Evolutionary conservation across 352 stramenopile species (phyloP), one percentile per base, ranked within the genome.

Genomic region (Pythium grandisporangium): DNA sequence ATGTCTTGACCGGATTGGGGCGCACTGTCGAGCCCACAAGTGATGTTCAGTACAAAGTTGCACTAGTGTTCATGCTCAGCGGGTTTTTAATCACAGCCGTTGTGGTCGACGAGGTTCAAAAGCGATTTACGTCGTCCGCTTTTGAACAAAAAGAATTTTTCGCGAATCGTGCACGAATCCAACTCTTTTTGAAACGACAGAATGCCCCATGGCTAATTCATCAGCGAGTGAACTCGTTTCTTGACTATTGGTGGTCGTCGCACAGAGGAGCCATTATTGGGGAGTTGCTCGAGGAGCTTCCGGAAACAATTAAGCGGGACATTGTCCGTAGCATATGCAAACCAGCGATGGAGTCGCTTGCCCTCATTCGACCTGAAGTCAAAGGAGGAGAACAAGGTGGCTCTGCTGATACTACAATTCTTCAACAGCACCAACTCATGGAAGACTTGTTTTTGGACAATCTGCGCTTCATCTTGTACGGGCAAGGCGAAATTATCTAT

Each of bases 71-170:
- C 45, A 84, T 84, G 71, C 45, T 84, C 19, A 80, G 66, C 20
- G 71, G 71, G 0, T 82, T 84, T 40, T 51, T 82, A 17, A 75
- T 84, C 40, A 80, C 70, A 0, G 70, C 71, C 1, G 57, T 80
- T 20, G 70, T 84, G 13, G 70, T 84, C n/a, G 71, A 82, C 50
- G 65, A 82, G 24, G 71, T 84, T 0, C 69, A 82, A 38, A 77
- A 84, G 42, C 44, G 61, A 6, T 80, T 82, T 36, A 84, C 71
- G 0, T 66, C 71, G 17, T 84, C 71, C 0, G 71, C 71, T 37
- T 61, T 80, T 8, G 71, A 84, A 22, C 51, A 84, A 23, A 84
- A 82, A 37, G 71, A 82, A 30, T 82, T 84, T 45, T 77, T 84
- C 5, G 65, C 69, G 8, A 70, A 58, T 3, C 66, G 63, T 2